A percentile compares a stretch with the other conserved stretches of the same genome.
Evolutionary conservation across 1,139 yeast genomes (phyloP).

Genomic region (Kurtzmaniella quercitrusa): DNA sequence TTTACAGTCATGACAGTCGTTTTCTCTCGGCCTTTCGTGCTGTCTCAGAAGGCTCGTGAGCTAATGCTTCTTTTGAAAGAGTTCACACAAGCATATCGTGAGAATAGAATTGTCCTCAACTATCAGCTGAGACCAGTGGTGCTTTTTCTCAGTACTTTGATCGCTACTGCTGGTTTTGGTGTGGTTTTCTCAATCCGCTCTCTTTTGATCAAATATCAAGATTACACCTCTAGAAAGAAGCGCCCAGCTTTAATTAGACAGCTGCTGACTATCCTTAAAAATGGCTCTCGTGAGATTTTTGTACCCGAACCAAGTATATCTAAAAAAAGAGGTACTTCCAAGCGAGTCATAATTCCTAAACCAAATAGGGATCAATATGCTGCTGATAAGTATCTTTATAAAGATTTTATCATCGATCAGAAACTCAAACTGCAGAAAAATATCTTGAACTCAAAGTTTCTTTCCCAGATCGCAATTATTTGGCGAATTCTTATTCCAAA

Average conservation of each 20-base stretch:
- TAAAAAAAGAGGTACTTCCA: conserved; percentile 19
- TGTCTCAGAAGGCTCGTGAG: conserved; percentile 18
- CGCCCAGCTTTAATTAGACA: conserved; percentile 43
- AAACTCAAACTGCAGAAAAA: conserved; percentile 28
- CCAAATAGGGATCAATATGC: conserved; percentile 61
- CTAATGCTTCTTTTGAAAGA: conserved; percentile 35
- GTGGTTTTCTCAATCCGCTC: conserved; percentile 30
- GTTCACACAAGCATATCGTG: conserved; percentile 32
- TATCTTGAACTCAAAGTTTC: conserved; percentile 60
- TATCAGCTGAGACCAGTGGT: conserved; percentile 45
- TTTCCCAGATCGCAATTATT: conserved; percentile 70
- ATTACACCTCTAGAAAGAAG: conserved; percentile 22
- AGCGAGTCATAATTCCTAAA: conserved; percentile 54
- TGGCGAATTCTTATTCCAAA: conserved; percentile 83
- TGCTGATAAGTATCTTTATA: conserved; percentile 62
- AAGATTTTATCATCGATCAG: conserved; percentile 45
- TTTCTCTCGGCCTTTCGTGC: conserved; percentile 4
- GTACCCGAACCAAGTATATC: conserved; percentile 50
- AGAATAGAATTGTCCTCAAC: conserved; percentile 38
- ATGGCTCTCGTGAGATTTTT: conserved; percentile 52
- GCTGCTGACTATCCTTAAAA: conserved; percentile 41
- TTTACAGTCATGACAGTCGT: not conserved
- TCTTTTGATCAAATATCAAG: conserved; percentile 29
- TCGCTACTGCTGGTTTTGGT: conserved; percentile 44
- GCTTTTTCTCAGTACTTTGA: conserved; percentile 38